These are phyloP conservation scores for Medicago truncatula DNA, from an alignment of 306 rosid genomes.

Conservation along the genomic window MtrunA17r5.0-ANR NC_053048.1:36552501-36553000, in stretches of 20 bases:
- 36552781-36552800: background rate
- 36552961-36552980: constrained; percentile 32
- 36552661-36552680: background rate
- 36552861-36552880: constrained; percentile 91
- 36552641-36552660: background rate
- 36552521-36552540: constrained; percentile 93
- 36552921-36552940: constrained; percentile 98
- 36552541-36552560: constrained; percentile 55
- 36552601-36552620: constrained; percentile 3
- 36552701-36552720: background rate
- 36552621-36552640: background rate
- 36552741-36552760: background rate
- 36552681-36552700: background rate
- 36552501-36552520: constrained; percentile 84
- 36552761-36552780: background rate
- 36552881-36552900: constrained; percentile 94
- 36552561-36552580: constrained; percentile 33
- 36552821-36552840: constrained; percentile 85
- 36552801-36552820: constrained; percentile 69
- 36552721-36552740: background rate
- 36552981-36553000: constrained; percentile 31
- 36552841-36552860: constrained; percentile 92
- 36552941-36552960: constrained; percentile 68
- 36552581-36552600: background rate
- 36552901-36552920: constrained; percentile 97